Evolutionary conservation across 164 flowering plant species (phyloP), one percentile per base, ranked within the genome.

Genomic region (Annona squamosa): DNA sequence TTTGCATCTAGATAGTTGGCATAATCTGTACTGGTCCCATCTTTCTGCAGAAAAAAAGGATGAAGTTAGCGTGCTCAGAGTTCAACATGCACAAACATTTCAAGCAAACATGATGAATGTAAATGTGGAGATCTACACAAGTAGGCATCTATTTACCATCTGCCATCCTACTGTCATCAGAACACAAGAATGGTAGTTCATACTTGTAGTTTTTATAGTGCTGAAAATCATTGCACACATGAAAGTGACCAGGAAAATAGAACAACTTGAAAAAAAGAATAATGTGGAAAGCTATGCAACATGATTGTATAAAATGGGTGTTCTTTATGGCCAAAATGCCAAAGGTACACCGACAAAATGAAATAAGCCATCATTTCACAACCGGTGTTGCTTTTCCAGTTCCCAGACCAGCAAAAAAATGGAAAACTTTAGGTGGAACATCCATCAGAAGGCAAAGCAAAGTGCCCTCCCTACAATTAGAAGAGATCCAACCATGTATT

Each of bases 1-100:
- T 87, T 89, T 64, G 97, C 97, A 79, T 95, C 96, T 69, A 93
- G 77, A 77, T 95, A 93, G 77, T 80, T 90, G 75, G 68, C 79
- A 76, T 87, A 82, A 79, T 95, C 98, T 63, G 76, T 65, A 80
- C 88, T 94, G 65, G 78, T 79, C 43, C 99, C 99, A 81, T 90
- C 93, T 85, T 81, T 93, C 99, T 91, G 90, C 83, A 85, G 68
- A 75, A 5, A 43, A 63, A 19, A 17, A 66, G 45, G 45, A 37
- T 10, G 13, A 52, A 16, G 59, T 52, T 52, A 52, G 59, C 13
- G 7, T 7, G 17, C 13, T 52, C 13, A 52, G 3, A 6, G 13
- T 16, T 52, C 59, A 52, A 52, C 13, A 26, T 26, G 37, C 37
- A 26, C 37, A 26, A 26, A 26, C 37, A 26, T 26, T 26, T 26